Base-by-base conservation (phyloP, 2,329 filamentous ascomycete species). In the Venturia effusa region DNA sequence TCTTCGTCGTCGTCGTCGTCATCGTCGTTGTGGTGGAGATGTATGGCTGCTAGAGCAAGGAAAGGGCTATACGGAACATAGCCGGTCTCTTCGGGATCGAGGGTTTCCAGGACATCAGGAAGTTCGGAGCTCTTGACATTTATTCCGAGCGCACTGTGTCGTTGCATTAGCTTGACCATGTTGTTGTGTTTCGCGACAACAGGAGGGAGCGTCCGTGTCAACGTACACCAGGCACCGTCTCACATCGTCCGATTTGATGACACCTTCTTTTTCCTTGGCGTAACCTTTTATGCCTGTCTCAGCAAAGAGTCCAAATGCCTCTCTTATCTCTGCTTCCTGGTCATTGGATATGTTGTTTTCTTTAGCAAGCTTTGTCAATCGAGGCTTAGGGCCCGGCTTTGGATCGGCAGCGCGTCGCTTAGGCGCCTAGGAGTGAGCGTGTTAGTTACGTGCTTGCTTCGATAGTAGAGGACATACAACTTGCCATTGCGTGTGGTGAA, bases 261-360 rank as follows among this genome's bases (percentile, higher is more conserved):
- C 75, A 22, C 75, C 76, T 62, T 77, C 74, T 30, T 54, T 40
- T 13, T 59, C 64, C 24, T 57, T 48, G 24, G 66, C 48, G 22
- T 34, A 63, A 3, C 32, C 54, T 11, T 37, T 51, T 34, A 51
- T 41, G 19, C 34, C 43, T 10, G 61, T 59, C 45, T 34, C 27
- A 51, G 59, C 62, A 74, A 97, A 99, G 8, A 97, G 82, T 27
- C 84, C 81, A 75, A 94, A 97, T 17, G 92, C 92, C 75, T 97
- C 92, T 70, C 85, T 87, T 72, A 99, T 96, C 77, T 97, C 92
- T 69, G 84, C 83, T 77, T 97, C 93, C 76, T 97, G 88, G 67
- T 88, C 85, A 48, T 87, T 88, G 17, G 85, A 88, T 71, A 97
- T 85, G 74, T 92, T 88, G 81, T 97, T 87, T 72, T 96, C 91